Conservation (phyloP, 2,329 filamentous ascomycete species). For the Calcarisporium arbuscula region DNA sequence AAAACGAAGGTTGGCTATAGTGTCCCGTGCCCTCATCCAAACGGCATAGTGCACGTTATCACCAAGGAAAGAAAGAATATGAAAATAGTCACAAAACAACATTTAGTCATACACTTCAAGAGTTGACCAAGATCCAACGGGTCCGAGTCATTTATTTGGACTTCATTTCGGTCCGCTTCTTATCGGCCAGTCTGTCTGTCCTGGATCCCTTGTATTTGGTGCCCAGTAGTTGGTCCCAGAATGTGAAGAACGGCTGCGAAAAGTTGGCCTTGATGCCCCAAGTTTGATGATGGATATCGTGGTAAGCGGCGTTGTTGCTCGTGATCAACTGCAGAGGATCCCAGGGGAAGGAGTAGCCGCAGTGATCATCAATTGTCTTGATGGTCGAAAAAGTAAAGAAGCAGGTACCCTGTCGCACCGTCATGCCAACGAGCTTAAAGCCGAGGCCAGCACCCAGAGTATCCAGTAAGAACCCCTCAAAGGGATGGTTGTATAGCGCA, state of each 20-base stretch:
- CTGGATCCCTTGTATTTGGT: constrained; percentile 75
- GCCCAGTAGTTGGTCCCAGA: constrained; percentile 80
- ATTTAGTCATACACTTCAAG: too few species aligned
- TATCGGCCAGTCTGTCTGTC: constrained; percentile 31
- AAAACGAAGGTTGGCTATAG: too few species aligned
- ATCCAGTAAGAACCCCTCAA: constrained; percentile 91
- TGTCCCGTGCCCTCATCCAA: too few species aligned
- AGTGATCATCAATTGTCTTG: constrained; percentile 98
- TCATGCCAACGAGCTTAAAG: constrained; percentile 78
- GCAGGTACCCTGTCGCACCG: constrained; percentile 75
- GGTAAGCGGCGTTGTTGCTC: constrained; percentile 92
- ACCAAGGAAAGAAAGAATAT: background rate
- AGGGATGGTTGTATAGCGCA: constrained; percentile 91
- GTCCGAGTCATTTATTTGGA: constrained; percentile 14
- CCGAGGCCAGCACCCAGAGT: constrained; percentile 79
- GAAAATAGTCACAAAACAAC: constrained; percentile 1
- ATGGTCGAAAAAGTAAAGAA: constrained; percentile 87
- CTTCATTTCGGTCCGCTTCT: constrained; percentile 23
- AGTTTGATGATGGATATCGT: constrained; percentile 97
- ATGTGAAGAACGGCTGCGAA: constrained; percentile 87
- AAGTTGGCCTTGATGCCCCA: constrained; percentile 99
- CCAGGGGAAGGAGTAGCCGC: constrained; percentile 91
- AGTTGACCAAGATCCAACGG: too few species aligned
- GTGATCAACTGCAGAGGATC: constrained; percentile 89
- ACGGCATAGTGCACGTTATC: too few species aligned